phyloP scores from a whole-genome alignment of 768 basidiomycete species.

The Hydnomerulius pinastri region DNA sequence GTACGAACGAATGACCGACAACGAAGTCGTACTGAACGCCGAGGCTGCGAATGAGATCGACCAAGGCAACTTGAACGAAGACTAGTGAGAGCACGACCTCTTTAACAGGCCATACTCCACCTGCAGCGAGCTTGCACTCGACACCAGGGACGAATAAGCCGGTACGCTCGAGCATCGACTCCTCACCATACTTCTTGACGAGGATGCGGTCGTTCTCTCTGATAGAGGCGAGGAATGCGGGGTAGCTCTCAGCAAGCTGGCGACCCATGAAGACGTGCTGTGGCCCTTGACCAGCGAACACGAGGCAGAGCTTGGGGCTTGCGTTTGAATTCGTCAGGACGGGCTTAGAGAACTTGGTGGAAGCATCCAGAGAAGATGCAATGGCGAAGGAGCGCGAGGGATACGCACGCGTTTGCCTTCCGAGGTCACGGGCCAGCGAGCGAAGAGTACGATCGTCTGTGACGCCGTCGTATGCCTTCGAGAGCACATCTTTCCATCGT shows the following conservation, averaged over 20 bases:
- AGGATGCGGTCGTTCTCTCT: conserved; percentile 36
- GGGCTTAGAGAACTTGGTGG: conserved; percentile 32
- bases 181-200: conserved; percentile 25
- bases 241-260: conserved; percentile 33
- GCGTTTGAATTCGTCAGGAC: conserved; percentile 21
- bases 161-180: conserved; percentile 35
- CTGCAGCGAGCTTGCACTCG: conserved; percentile 21
- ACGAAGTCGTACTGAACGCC: conserved; percentile 36
- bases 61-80: conserved; percentile 35
- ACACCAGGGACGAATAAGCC: conserved; percentile 33
- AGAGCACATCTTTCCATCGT: conserved; percentile 28
- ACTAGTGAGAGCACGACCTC: conserved; percentile 36
- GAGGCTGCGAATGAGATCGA: conserved; percentile 33
- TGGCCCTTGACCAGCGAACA: conserved; percentile 39
- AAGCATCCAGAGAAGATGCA: conserved; percentile 19
- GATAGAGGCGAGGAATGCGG: conserved; percentile 32
- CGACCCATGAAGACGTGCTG: conserved; percentile 40
- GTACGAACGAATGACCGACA: conserved; percentile 34
- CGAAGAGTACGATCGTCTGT: conserved; percentile 27
- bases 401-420: conserved; percentile 32
- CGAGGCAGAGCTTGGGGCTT: conserved; percentile 35
- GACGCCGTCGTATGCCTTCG: conserved; percentile 11
- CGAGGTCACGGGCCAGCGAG: conserved; percentile 28
- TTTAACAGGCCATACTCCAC: conserved; percentile 34
- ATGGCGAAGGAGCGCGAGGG: conserved; percentile 28